A percentile compares a stretch with the other conserved stretches of the same genome.
Evolutionary conservation across 148 eudicot species (phyloP).

Genomic region (Rhododendron ovatum): DNA sequence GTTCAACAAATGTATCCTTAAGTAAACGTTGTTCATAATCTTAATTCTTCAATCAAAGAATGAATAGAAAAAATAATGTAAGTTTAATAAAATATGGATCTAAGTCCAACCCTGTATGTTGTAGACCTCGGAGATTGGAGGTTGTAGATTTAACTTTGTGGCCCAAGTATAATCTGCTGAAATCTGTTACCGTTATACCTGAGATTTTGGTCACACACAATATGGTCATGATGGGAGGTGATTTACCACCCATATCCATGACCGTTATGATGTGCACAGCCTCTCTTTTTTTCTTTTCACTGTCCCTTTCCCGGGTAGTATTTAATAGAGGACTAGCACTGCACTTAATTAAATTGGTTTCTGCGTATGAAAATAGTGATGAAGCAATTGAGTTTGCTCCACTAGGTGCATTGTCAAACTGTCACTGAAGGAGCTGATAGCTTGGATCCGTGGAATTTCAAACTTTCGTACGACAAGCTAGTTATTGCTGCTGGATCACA

Average conservation of each 20-base stretch:
- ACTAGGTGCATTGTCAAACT: conserved; percentile 73
- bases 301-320: not conserved
- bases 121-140: not conserved
- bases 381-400: conserved; percentile 2
- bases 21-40: not conserved
- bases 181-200: not conserved
- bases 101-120: not conserved
- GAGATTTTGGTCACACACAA: not conserved
- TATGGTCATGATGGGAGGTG: not conserved
- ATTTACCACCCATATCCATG: not conserved
- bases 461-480: conserved; percentile 79
- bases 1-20: not conserved
- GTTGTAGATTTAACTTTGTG: not conserved
- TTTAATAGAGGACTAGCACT: not conserved
- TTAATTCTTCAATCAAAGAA: not conserved
- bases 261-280: not conserved
- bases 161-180: not conserved
- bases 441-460: conserved; percentile 74
- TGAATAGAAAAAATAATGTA: not conserved
- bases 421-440: conserved; percentile 55
- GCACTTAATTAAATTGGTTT: not conserved
- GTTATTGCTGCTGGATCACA: conserved; percentile 88
- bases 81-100: not conserved
- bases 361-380: not conserved
- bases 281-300: not conserved